Evolutionary conservation across 2,329 filamentous ascomycete genomes (phyloP).

Genomic region (Paramyrothecium roridum): DNA sequence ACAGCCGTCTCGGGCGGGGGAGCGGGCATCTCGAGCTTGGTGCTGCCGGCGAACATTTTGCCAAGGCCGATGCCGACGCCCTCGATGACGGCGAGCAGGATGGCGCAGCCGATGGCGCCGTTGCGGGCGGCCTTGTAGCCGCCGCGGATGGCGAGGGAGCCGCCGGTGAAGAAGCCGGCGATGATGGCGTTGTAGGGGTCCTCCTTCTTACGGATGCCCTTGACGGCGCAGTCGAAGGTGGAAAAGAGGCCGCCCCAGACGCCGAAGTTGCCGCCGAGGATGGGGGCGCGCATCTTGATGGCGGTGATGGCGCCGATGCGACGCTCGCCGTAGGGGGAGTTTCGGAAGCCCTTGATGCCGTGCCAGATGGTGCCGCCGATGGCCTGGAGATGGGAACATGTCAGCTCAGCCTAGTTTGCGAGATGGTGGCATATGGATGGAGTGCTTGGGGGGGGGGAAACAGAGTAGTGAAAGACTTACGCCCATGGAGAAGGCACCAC

Average conservation of each 20-base stretch:
- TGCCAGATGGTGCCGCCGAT: slow-evolving; percentile 89
- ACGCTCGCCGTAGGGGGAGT: slow-evolving; percentile 87
- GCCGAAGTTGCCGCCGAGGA: slow-evolving; percentile 95
- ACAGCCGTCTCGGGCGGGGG: slow-evolving; percentile 24
- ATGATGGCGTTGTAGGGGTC: slow-evolving; percentile 98
- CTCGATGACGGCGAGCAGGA: slow-evolving; percentile 93
- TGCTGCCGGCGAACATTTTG: slow-evolving; percentile 88
- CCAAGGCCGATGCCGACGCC: slow-evolving; percentile 95
- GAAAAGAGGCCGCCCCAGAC: slow-evolving; percentile 97
- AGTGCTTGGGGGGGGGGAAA: no score
- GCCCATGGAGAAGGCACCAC: slow-evolving; percentile 95
- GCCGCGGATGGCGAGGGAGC: slow-evolving; percentile 85
- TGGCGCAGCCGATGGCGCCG: slow-evolving; percentile 92
- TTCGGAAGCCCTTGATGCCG: slow-evolving; percentile 91
- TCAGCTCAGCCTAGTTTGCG: neutral
- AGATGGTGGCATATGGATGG: no score
- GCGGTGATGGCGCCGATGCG: slow-evolving; percentile 94
- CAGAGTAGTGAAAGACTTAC: slow-evolving; percentile 51
- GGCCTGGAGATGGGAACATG: slow-evolving; percentile 40
- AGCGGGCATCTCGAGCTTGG: slow-evolving; percentile 66
- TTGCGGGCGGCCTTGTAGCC: slow-evolving; percentile 90
- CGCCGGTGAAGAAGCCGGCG: slow-evolving; percentile 94
- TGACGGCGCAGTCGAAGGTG: slow-evolving; percentile 94
- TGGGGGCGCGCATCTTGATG: slow-evolving; percentile 94
- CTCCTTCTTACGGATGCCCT: slow-evolving; percentile 92